Conservation (phyloP, 257 asterid species). For the Solanum bulbocastanum region DNA sequence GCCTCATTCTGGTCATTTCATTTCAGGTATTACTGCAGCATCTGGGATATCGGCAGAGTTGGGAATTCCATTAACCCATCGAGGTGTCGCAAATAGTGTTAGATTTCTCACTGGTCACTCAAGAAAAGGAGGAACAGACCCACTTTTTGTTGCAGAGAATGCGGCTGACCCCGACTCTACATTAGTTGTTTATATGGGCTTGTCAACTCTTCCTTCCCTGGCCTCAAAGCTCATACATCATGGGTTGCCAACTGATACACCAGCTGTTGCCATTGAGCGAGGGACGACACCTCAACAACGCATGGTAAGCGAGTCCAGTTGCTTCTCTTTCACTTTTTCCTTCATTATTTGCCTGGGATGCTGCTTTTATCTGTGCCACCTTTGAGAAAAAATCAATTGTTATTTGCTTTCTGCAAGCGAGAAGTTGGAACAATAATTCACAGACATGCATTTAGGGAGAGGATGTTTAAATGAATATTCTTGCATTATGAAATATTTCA, state of each 20-base stretch:
- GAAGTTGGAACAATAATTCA: neutral
- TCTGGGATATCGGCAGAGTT: constrained; percentile 96
- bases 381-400: neutral
- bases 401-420: neutral
- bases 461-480: neutral
- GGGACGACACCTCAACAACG: constrained; percentile 98
- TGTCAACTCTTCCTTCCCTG: constrained; percentile 86
- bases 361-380: neutral
- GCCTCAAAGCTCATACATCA: constrained; percentile 57
- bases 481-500: neutral
- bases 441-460: neutral
- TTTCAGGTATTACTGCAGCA: constrained; percentile 93
- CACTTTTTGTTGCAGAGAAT: constrained; percentile 79
- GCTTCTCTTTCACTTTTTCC: neutral
- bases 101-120: constrained; percentile 93
- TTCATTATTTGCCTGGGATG: neutral
- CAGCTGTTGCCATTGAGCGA: constrained; percentile 88
- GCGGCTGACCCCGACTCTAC: constrained; percentile 93
- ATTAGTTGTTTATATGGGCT: constrained; percentile 84
- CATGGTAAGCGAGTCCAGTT: constrained; percentile 17
- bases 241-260: constrained; percentile 84
- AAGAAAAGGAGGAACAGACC: constrained; percentile 86
- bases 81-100: constrained; percentile 87
- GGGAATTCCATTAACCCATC: constrained; percentile 93
- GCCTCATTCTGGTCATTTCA: neutral